Evolutionary conservation across 495 filamentous ascomycete genomes (phyloP).

Genomic region (Parachaetomium inaequale): DNA sequence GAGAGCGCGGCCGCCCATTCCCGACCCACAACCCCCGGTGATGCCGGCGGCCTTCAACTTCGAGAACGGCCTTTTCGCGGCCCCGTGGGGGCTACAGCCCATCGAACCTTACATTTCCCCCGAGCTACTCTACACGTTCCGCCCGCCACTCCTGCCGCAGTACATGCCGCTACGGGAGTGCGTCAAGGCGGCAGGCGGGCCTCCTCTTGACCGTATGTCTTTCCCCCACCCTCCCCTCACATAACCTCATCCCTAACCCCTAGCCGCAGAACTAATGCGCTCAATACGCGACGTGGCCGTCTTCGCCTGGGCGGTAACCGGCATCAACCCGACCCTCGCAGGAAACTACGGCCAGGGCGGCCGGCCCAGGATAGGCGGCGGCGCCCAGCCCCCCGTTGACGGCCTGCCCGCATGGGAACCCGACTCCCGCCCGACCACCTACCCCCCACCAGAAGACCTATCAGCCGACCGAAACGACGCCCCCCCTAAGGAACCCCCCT

Average conservation of each 20-base stretch:
- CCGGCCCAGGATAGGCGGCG: conserved; percentile 52
- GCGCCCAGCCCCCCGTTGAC: conserved; percentile 54
- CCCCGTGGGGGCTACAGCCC: conserved; percentile 69
- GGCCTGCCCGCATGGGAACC: conserved; percentile 56
- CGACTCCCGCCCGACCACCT: conserved; percentile 18
- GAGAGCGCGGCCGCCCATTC: conserved; percentile 66
- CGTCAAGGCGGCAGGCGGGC: conserved; percentile 47
- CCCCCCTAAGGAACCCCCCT: conserved; percentile 1
- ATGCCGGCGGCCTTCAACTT: conserved; percentile 47
- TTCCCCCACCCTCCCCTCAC: not conserved
- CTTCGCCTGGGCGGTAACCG: conserved; percentile 76
- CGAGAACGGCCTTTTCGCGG: conserved; percentile 69
- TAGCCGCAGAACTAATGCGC: conserved; percentile 58
- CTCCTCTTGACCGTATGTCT: conserved; percentile 44
- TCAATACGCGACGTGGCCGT: conserved; percentile 80
- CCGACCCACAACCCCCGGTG: conserved; percentile 48
- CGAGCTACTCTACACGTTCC: conserved; percentile 43
- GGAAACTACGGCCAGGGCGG: conserved; percentile 54
- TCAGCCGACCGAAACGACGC: not conserved
- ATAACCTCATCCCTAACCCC: not conserved
- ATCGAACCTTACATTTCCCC: conserved; percentile 43
- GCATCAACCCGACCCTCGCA: conserved; percentile 75
- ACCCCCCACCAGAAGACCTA: conserved; percentile 1
- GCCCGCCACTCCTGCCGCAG: conserved; percentile 40
- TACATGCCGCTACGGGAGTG: conserved; percentile 45